These are phyloP conservation scores for Prunus campanulata DNA, from an alignment of 306 rosid species.

Conservation along the genomic window DNA sequence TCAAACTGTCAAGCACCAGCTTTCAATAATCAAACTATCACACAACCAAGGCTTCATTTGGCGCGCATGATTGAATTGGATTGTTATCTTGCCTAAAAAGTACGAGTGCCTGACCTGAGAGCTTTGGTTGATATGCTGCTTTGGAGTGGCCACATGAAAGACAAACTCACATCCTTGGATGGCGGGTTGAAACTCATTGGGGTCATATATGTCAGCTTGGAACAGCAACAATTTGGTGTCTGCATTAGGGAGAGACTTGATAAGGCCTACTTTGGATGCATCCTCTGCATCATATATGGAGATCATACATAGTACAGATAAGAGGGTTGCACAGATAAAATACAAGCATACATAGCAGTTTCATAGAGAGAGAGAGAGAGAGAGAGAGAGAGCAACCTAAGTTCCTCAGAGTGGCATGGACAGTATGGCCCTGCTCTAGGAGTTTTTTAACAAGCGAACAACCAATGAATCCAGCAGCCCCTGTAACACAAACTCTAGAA, in stretches of 20 bases:
- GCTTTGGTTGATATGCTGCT: constrained; percentile 20
- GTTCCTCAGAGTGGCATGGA: constrained; percentile 56
- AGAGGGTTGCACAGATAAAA: neutral
- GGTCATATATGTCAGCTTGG: constrained; percentile 43
- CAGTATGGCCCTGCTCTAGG: constrained; percentile 38
- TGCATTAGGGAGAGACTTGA: constrained; percentile 37
- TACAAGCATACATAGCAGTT: neutral
- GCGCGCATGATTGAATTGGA: neutral
- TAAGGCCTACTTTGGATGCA: constrained; percentile 29
- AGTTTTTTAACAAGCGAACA: constrained; percentile 39
- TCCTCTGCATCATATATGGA: constrained; percentile 30
- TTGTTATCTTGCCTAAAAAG: neutral
- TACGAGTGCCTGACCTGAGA: constrained; percentile 27
- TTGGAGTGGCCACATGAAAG: constrained; percentile 49
- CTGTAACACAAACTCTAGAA: constrained; percentile 48
- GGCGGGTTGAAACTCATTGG: constrained; percentile 31
- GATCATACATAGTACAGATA: neutral
- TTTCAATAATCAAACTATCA: too few species aligned
- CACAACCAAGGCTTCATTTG: neutral
- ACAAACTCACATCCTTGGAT: constrained; percentile 47
- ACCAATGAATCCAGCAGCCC: constrained; percentile 47
- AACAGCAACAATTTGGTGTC: constrained; percentile 33
- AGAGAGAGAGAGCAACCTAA: constrained; percentile 21
- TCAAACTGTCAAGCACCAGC: neutral
- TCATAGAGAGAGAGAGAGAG: neutral